Percentiles rank a stretch among this genome's conserved stretches.
phyloP scores from a whole-genome alignment of 108 stramenopile species.

The Parmales sp. region DNA sequence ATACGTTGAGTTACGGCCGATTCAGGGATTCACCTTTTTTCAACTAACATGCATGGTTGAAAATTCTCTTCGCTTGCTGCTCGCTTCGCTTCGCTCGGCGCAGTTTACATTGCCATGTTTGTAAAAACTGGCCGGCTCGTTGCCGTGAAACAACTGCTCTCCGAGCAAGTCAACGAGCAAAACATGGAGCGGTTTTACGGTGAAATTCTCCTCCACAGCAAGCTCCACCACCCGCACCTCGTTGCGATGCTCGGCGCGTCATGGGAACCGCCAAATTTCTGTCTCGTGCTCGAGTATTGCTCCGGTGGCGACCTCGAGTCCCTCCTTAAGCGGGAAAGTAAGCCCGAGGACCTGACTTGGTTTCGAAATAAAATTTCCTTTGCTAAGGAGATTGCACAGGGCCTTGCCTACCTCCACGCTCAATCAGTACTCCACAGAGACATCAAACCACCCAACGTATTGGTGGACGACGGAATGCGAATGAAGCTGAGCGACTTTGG shows the following conservation, averaged over 20 bases:
- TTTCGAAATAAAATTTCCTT: background rate
- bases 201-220: constrained; percentile 10
- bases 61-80: no score
- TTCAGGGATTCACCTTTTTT: no score
- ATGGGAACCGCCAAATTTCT: constrained; percentile 5
- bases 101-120: constrained; percentile 1
- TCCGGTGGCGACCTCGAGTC: background rate
- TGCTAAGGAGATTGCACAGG: constrained; percentile 1
- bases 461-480: background rate
- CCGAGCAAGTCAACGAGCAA: background rate
- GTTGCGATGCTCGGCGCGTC: background rate
- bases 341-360: background rate
- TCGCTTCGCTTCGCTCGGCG: no score
- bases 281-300: constrained; percentile 3
- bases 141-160: constrained; percentile 1
- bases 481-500: constrained; percentile 5
- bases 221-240: constrained; percentile 11
- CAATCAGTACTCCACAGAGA: background rate
- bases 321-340: background rate
- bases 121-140: background rate
- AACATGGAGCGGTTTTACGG: background rate
- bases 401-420: background rate
- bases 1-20: no score
- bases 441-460: background rate
- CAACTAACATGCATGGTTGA: no score